Evolutionary conservation across 129 eudicot genomes (phyloP).

Genomic region (Pulicaria dysenterica): DNA sequence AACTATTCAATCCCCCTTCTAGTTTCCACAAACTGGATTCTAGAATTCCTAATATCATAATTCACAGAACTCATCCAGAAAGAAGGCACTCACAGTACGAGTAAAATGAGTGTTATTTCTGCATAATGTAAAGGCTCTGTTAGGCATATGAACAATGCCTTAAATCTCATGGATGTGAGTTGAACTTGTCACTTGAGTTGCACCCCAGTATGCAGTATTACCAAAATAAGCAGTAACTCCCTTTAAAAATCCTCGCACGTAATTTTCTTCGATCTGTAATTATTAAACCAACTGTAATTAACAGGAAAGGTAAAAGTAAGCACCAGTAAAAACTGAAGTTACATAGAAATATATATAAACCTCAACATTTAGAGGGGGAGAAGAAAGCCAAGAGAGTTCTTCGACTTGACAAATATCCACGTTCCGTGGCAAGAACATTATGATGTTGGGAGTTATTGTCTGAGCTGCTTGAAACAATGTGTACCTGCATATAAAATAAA

Average conservation of each 20-base stretch:
- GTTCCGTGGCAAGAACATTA: constrained; percentile 76
- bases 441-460: constrained; percentile 65
- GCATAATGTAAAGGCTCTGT: background rate
- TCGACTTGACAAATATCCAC: constrained; percentile 64
- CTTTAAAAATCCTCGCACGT: constrained; percentile 50
- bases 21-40: background rate
- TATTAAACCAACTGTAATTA: background rate
- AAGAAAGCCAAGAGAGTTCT: constrained; percentile 80
- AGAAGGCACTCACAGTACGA: constrained; percentile 24
- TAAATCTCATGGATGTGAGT: constrained; percentile 16
- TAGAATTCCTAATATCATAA: constrained; percentile 22
- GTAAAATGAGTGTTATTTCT: constrained; percentile 4
- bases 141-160: background rate
- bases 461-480: constrained; percentile 73
- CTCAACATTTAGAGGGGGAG: constrained; percentile 78
- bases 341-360: constrained; percentile 34
- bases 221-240: constrained; percentile 71
- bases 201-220: constrained; percentile 43
- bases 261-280: constrained; percentile 67
- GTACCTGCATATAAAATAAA: constrained; percentile 44
- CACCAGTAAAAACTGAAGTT: background rate
- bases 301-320: background rate
- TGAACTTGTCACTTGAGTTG: constrained; percentile 22
- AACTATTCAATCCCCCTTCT: no score
- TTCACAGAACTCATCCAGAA: constrained; percentile 22